A percentile compares a stretch with the other conserved stretches of the same genome.
Conservation (phyloP, 2,329 filamentous ascomycete species). For the Dothideomycetidae sp. region DNA sequence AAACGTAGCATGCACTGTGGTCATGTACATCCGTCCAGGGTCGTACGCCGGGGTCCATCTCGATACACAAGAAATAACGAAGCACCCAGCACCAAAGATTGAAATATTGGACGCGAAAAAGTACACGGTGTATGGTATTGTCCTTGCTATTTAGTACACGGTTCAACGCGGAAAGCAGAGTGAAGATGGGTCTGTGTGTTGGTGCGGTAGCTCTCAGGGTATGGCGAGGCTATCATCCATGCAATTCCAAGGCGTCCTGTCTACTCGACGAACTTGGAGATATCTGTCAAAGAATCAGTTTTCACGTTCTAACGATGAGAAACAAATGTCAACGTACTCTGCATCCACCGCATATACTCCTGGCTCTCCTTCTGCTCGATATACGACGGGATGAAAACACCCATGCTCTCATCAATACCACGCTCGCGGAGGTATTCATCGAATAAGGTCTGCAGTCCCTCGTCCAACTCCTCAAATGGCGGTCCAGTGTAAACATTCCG, state of each 20-base stretch:
- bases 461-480: slow-evolving; percentile 84
- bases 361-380: slow-evolving; percentile 97
- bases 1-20: no score
- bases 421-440: slow-evolving; percentile 93
- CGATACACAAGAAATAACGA: no score
- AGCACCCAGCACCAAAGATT: no score
- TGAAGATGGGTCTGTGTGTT: no score
- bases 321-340: slow-evolving; percentile 35
- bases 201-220: background rate
- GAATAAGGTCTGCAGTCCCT: slow-evolving; percentile 83
- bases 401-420: slow-evolving; percentile 73
- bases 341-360: slow-evolving; percentile 86
- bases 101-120: no score
- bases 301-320: background rate
- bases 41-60: no score
- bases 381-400: slow-evolving; percentile 86
- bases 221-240: no score
- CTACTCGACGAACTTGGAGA: slow-evolving; percentile 68
- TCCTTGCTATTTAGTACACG: no score
- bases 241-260: no score
- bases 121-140: no score
- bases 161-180: no score
- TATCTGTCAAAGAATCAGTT: slow-evolving; percentile 34
- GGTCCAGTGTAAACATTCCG: slow-evolving; percentile 77
- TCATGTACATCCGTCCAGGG: no score